Base-by-base conservation (phyloP, 2,329 filamentous ascomycete species). In the Geoglossum cookeanum region DNA sequence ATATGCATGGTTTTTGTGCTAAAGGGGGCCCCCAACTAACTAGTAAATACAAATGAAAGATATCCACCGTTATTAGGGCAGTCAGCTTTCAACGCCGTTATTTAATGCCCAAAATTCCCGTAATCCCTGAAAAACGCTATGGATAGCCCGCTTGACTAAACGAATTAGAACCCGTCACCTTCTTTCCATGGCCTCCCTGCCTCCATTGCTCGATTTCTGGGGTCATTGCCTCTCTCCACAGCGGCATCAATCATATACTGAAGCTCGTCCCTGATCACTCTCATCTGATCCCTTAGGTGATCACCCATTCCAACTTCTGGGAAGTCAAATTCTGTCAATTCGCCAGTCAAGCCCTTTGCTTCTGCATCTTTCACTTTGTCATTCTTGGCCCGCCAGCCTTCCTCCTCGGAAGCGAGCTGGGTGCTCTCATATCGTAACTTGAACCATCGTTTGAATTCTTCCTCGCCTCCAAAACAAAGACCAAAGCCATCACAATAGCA, bases 401-500 rank as follows among this genome's bases (percentile, higher is more conserved):
- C 68, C 55, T 69, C 60, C 42, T 68, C 64, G 3, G 67, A 22
- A 22, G 15, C 15, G 22, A 53, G 49, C 17, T 35, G 33, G 11
- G 29, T 4, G 4, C 33, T n/a, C 77, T 72, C 64, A 32, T 68
- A 70, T 51, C 71, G 69, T n/a, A 75, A 60, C 44, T 73, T 70
- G 30, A 74, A 71, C 63, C 72, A 81, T 9, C 70, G 65, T 32
- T 74, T 67, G 55, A 74, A 80, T 55, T 71, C 66, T 3, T 72
- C 66, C 35, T 74, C 69, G 3, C 70, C 71, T 9, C 74, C 77
- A 60, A 82, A 83, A 63, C 81, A 84, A 8, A 78, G 67, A 1
- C 81, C 80, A 55, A 76, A 84, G 4, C 78, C 79, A 59, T 83
- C 79, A 64, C 81, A 84, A 60, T 80, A 80, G 67, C 81, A 84